A percentile compares a stretch with the other conserved stretches of the same genome.
Conservation (phyloP, 2,329 filamentous ascomycete genomes). For the Fusarium subglutinans region DNA sequence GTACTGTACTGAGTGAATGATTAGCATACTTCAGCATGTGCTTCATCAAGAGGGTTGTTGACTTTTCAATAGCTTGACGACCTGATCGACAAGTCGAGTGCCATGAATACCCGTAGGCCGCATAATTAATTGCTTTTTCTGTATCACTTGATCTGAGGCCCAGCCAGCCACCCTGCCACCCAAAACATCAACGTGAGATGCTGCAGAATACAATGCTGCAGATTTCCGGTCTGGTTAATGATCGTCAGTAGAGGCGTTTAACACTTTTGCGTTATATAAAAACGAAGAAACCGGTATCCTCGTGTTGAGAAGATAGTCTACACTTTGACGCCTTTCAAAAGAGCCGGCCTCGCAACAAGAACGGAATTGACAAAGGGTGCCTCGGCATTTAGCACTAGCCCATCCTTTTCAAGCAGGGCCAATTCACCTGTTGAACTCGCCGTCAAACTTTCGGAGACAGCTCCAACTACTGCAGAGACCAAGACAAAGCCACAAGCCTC, state of each 20-base stretch:
- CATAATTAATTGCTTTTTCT: conserved; percentile 2
- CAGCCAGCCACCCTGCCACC: neutral
- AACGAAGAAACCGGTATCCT: neutral
- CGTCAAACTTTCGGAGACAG: neutral
- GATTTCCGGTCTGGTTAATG: conserved; percentile 7
- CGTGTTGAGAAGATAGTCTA: neutral
- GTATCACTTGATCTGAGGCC: conserved; percentile 13
- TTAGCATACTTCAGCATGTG: neutral
- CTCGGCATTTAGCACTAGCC: neutral
- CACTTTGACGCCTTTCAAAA: conserved; percentile 10
- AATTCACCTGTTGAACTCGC: conserved; percentile 1
- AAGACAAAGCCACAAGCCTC: conserved; percentile 32
- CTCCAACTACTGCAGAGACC: conserved; percentile 8
- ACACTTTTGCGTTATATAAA: conserved; percentile 6
- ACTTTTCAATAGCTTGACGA: neutral
- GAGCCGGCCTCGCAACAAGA: neutral
- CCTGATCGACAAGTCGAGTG: neutral
- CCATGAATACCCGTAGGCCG: neutral
- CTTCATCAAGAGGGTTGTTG: neutral
- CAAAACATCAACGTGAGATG: conserved; percentile 2
- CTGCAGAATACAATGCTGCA: neutral
- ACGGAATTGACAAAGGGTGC: neutral
- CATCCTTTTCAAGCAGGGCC: neutral
- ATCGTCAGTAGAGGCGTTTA: conserved; percentile 14
- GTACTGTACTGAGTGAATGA: neutral